Conservation (phyloP, 257 asterid species). For the Nicotiana attenuata region DNA sequence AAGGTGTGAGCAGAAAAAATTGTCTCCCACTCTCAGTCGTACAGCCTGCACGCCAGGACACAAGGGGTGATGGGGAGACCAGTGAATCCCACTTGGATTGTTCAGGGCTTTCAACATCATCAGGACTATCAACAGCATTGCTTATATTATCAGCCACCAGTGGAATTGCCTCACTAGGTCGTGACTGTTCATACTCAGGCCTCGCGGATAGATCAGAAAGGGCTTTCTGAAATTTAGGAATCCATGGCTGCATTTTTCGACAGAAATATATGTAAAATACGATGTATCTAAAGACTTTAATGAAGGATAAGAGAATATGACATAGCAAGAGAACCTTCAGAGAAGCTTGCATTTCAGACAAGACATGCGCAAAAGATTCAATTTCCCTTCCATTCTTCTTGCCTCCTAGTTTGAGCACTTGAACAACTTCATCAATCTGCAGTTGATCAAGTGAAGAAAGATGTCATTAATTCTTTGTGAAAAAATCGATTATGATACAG, state of each 20-base stretch:
- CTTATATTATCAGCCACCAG: constrained; percentile 18
- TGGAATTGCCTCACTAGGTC: constrained; percentile 19
- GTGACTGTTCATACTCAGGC: constrained; percentile 33
- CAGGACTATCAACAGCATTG: constrained; percentile 47
- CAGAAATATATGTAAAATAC: not conserved
- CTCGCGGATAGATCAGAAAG: constrained; percentile 26
- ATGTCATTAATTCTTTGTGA: not conserved
- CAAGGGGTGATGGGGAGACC: constrained; percentile 91
- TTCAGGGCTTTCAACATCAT: constrained; percentile 50
- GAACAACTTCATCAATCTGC: constrained; percentile 88
- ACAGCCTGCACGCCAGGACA: constrained; percentile 83
- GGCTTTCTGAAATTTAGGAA: constrained; percentile 56
- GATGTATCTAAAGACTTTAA: not conserved
- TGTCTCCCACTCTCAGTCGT: constrained; percentile 60
- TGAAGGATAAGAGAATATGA: constrained; percentile 7
- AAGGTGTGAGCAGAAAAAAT: constrained; percentile 84
- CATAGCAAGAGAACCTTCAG: constrained; percentile 50
- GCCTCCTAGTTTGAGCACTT: constrained; percentile 52
- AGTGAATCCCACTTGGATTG: constrained; percentile 58
- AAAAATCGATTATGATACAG: constrained; percentile 2
- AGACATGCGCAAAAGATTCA: constrained; percentile 54
- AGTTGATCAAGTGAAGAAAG: constrained; percentile 6
- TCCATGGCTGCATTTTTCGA: constrained; percentile 69
- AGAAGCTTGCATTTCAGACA: constrained; percentile 66
- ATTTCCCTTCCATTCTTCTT: constrained; percentile 49